A percentile compares a stretch with the other conserved stretches of the same genome.
These are phyloP conservation scores for Claviceps maximensis DNA, from an alignment of 2,329 filamentous ascomycete genomes.

Conservation along the genomic window DNA sequence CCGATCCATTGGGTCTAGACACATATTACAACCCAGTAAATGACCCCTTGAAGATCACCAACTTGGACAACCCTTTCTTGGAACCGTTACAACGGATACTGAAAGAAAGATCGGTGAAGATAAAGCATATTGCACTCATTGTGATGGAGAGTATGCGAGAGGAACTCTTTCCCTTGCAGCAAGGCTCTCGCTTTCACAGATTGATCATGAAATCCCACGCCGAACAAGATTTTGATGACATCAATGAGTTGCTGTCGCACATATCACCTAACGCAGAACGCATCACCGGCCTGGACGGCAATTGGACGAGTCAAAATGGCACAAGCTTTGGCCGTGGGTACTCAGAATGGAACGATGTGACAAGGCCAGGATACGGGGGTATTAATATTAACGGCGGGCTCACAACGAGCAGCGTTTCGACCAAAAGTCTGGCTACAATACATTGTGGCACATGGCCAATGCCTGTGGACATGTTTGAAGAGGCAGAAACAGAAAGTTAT, in stretches of 20 bases:
- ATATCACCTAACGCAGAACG: slow-evolving; percentile 13
- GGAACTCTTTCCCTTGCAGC: slow-evolving; percentile 29
- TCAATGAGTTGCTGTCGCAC: slow-evolving; percentile 11
- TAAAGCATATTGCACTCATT: slow-evolving; percentile 28
- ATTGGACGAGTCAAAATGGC: slow-evolving; percentile 8
- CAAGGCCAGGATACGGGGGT: slow-evolving; percentile 21
- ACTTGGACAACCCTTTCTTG: slow-evolving; percentile 21
- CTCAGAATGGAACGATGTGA: slow-evolving; percentile 9
- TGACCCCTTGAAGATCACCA: slow-evolving; percentile 28
- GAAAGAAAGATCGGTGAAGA: slow-evolving; percentile 18
- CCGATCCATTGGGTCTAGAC: slow-evolving; percentile 3
- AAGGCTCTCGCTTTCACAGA: slow-evolving; percentile 23
- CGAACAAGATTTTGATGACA: slow-evolving; percentile 12
- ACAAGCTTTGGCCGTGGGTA: not conserved
- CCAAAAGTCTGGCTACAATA: slow-evolving; percentile 27
- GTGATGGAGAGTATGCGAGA: slow-evolving; percentile 31
- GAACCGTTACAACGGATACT: slow-evolving; percentile 14
- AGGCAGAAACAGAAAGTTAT: slow-evolving; percentile 28
- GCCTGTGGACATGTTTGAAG: slow-evolving; percentile 27
- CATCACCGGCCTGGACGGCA: slow-evolving; percentile 11
- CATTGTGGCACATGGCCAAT: slow-evolving; percentile 28
- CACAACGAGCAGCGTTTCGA: slow-evolving; percentile 28
- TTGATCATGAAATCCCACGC: slow-evolving; percentile 21
- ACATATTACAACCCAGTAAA: slow-evolving; percentile 19
- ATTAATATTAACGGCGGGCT: slow-evolving; percentile 25